A percentile compares a stretch with the other conserved stretches of the same genome.
Conservation (phyloP, 2,329 filamentous ascomycete species). For the Colletotrichum cordylinicola region DNA sequence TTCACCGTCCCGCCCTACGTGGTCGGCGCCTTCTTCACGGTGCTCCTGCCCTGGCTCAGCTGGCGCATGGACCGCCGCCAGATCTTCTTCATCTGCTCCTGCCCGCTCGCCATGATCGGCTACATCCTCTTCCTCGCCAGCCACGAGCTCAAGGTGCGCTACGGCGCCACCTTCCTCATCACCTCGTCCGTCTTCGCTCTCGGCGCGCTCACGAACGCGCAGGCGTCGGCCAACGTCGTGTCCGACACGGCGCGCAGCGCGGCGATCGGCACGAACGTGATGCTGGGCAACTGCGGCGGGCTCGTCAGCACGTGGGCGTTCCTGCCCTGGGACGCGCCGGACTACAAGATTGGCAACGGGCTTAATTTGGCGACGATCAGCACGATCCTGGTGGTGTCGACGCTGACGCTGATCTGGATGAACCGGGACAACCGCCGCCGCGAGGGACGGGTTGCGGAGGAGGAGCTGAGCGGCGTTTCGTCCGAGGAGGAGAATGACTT, state of each 20-base stretch:
- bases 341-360: constrained; percentile 75
- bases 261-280: constrained; percentile 66
- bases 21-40: constrained; percentile 65
- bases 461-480: constrained; percentile 58
- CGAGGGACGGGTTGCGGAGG: constrained; percentile 32
- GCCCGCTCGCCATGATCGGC: constrained; percentile 65
- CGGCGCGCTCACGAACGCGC: constrained; percentile 67
- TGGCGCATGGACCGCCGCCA: constrained; percentile 60
- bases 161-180: constrained; percentile 70
- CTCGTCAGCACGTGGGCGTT: constrained; percentile 57
- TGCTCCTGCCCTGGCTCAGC: constrained; percentile 62
- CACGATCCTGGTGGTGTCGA: constrained; percentile 57
- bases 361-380: constrained; percentile 69
- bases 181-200: constrained; percentile 64
- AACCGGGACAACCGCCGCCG: constrained; percentile 57
- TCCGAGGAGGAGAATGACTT: constrained; percentile 61
- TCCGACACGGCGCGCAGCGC: constrained; percentile 68
- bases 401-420: constrained; percentile 64
- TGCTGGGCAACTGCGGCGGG: constrained; percentile 68
- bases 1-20: constrained; percentile 70
- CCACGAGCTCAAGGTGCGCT: constrained; percentile 51
- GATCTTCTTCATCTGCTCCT: constrained; percentile 59
- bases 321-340: constrained; percentile 64
- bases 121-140: constrained; percentile 70
- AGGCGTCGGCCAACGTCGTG: constrained; percentile 69